Evolutionary conservation across 83 land plant species (phyloP).

Genomic region (Thuja plicata): DNA sequence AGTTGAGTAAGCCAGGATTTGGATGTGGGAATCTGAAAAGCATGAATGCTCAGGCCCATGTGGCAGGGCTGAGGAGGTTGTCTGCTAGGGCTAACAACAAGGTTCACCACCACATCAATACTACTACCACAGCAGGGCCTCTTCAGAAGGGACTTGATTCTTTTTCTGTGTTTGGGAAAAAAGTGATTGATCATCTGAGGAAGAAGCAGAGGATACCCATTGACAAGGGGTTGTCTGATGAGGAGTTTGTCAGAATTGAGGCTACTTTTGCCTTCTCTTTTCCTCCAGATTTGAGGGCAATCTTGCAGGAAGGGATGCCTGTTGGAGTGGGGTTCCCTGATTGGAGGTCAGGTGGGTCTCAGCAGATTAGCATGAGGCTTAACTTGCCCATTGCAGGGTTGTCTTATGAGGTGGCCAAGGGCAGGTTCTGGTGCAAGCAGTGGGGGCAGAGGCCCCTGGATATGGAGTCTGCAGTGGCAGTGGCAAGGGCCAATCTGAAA

Average conservation of each 20-base stretch:
- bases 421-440: conserved; percentile 68
- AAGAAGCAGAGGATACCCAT: conserved; percentile 39
- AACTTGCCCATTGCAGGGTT: conserved; percentile 70
- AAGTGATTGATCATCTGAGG: conserved; percentile 59
- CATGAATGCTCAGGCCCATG: conserved; percentile 49
- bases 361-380: conserved; percentile 47
- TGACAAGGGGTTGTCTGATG: conserved; percentile 68
- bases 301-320: conserved; percentile 66
- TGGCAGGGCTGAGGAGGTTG: conserved; percentile 67
- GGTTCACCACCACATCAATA: conserved; percentile 35
- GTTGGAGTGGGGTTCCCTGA: conserved; percentile 78
- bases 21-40: not conserved
- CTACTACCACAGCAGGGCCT: conserved; percentile 27
- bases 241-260: conserved; percentile 72
- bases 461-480: conserved; percentile 20
- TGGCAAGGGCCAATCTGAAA: conserved; percentile 63
- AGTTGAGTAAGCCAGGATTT: not conserved
- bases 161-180: conserved; percentile 56
- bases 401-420: conserved; percentile 61
- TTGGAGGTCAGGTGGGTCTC: conserved; percentile 61
- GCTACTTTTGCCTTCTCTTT: conserved; percentile 60
- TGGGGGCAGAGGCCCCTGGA: conserved; percentile 75
- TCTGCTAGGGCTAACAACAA: conserved; percentile 62
- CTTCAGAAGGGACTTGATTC: conserved; percentile 37
- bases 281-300: conserved; percentile 79